phyloP scores from a whole-genome alignment of 257 asterid species.

The Solanum pennellii region DNA sequence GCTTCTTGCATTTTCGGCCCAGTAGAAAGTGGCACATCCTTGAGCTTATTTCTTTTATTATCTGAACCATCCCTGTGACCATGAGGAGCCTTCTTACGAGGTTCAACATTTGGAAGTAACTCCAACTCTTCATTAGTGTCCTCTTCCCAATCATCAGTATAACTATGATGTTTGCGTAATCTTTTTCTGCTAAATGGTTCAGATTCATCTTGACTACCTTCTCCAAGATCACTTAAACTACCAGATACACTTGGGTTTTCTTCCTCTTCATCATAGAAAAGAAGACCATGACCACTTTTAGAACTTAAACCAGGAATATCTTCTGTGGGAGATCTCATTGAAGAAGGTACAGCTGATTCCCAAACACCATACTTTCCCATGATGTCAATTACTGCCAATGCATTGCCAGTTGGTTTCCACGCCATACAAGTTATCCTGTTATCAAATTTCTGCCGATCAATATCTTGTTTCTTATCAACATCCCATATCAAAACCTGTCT shows the following conservation, averaged over 20 bases:
- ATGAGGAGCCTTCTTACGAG: slow-evolving; percentile 42
- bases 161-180: slow-evolving; percentile 34
- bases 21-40: slow-evolving; percentile 20
- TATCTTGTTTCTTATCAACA: slow-evolving; percentile 80
- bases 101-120: slow-evolving; percentile 36
- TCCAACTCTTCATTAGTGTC: slow-evolving; percentile 41
- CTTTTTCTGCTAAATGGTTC: slow-evolving; percentile 66
- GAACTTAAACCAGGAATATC: slow-evolving; percentile 50
- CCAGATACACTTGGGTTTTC: slow-evolving; percentile 64
- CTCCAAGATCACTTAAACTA: slow-evolving; percentile 67
- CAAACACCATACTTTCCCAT: slow-evolving; percentile 84
- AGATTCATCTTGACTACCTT: slow-evolving; percentile 53
- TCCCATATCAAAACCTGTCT: slow-evolving; percentile 87
- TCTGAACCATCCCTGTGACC: slow-evolving; percentile 25
- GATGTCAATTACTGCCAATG: slow-evolving; percentile 75
- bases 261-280: slow-evolving; percentile 61
- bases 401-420: slow-evolving; percentile 95
- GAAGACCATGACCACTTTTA: slow-evolving; percentile 51
- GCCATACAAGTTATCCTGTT: slow-evolving; percentile 68
- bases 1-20: slow-evolving; percentile 69
- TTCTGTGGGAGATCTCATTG: slow-evolving; percentile 95
- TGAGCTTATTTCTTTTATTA: slow-evolving; percentile 29
- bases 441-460: slow-evolving; percentile 80
- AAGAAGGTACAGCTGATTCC: slow-evolving; percentile 83
- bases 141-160: slow-evolving; percentile 52